These are phyloP conservation scores for Ormosia semicastrata DNA, from an alignment of 306 rosid genomes.

Conservation along the genomic window DNA sequence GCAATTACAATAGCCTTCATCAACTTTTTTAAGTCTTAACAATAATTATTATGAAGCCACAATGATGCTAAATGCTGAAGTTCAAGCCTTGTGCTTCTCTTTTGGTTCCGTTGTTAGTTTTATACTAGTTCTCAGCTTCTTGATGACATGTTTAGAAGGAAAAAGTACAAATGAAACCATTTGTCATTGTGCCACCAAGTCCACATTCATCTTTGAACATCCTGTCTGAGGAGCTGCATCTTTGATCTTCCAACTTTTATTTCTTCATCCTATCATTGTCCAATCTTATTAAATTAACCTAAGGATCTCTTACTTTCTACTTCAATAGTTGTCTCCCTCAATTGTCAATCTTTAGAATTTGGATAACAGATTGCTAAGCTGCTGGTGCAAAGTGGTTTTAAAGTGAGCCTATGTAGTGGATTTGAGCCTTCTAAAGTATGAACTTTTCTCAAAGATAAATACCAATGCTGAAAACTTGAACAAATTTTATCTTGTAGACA, in stretches of 20 bases:
- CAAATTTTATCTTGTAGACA: constrained; percentile 9
- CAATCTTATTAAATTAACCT: neutral
- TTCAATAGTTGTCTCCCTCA: neutral
- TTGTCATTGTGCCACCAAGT: neutral
- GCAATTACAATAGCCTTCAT: neutral
- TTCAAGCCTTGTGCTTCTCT: neutral
- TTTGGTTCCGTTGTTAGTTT: neutral
- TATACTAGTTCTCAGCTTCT: neutral
- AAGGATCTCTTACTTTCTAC: neutral
- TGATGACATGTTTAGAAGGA: constrained; percentile 7
- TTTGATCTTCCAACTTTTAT: neutral
- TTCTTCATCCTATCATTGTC: neutral
- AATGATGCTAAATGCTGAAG: neutral
- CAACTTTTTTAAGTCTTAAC: neutral
- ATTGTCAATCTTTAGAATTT: neutral
- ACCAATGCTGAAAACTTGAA: neutral
- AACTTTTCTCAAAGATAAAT: neutral
- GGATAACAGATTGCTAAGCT: neutral
- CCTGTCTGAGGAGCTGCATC: neutral
- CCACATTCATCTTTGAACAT: neutral
- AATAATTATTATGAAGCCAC: neutral
- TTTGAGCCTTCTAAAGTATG: neutral
- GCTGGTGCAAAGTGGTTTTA: neutral
- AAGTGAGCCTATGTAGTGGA: neutral
- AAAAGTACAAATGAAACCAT: neutral